Evolutionary conservation across 1,139 yeast species (phyloP).

Genomic region (Lodderomyces elongisporus): DNA sequence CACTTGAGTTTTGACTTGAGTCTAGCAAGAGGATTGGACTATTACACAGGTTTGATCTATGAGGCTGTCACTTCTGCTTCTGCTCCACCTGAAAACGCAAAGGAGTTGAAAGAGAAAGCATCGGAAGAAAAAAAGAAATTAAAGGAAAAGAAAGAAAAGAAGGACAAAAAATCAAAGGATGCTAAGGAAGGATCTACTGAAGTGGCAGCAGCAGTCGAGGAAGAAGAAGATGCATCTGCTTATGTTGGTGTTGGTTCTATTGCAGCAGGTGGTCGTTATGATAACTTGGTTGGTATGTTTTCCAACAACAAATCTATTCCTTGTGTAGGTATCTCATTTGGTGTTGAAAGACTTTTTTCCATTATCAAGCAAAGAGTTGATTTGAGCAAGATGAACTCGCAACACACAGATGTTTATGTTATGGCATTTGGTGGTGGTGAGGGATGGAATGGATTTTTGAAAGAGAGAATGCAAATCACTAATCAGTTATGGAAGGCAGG

Average conservation of each 20-base stretch:
- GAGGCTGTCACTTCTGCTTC: conserved; percentile 94
- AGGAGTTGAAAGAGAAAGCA: conserved; percentile 55
- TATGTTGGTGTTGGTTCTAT: conserved; percentile 97
- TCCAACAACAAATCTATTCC: conserved; percentile 91
- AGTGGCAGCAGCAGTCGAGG: conserved; percentile 15
- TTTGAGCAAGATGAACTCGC: conserved; percentile 59
- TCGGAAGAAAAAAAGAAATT: conserved; percentile 17
- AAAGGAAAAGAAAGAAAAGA: conserved; percentile 58
- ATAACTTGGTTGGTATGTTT: conserved; percentile 94
- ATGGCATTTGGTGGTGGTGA: conserved; percentile 99
- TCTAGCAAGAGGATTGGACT: conserved; percentile 94
- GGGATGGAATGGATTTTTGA: conserved; percentile 87
- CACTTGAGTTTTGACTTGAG: conserved; percentile 84
- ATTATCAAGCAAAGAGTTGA: conserved; percentile 74
- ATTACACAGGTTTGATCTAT: conserved; percentile 92
- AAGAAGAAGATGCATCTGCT: conserved; percentile 89
- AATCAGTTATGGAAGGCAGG: conserved; percentile 83
- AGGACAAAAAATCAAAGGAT: background rate
- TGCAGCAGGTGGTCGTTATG: conserved; percentile 99
- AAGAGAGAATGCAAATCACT: conserved; percentile 85
- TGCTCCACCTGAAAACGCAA: conserved; percentile 85
- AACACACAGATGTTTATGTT: conserved; percentile 86
- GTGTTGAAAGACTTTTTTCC: conserved; percentile 92
- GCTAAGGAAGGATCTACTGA: background rate
- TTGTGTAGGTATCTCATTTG: conserved; percentile 95